Evolutionary conservation across 169 alveolate species (phyloP).

Genomic region (Eimeria mitis): DNA sequence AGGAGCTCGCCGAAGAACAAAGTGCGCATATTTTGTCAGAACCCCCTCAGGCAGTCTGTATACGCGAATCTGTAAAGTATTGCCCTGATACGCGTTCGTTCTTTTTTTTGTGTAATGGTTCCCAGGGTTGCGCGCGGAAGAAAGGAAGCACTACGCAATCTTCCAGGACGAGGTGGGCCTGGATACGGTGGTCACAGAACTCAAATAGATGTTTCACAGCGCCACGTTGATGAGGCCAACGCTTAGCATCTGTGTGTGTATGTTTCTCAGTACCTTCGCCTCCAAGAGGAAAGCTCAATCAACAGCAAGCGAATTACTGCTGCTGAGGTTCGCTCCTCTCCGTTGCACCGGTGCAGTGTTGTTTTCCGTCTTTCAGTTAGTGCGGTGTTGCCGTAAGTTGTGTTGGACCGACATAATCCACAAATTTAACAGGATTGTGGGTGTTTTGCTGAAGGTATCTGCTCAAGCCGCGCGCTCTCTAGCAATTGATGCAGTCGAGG

Average conservation of each 20-base stretch:
- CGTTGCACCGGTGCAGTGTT: neutral
- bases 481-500: slow-evolving; percentile 47
- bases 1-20: slow-evolving; percentile 51
- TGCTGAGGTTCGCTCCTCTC: slow-evolving; percentile 58
- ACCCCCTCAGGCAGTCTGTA: neutral
- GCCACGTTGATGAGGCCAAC: neutral
- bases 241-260: neutral
- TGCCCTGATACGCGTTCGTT: neutral
- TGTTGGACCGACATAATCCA: neutral
- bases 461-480: slow-evolving; percentile 53
- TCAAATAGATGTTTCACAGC: neutral
- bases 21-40: slow-evolving; percentile 2
- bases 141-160: slow-evolving; percentile 30
- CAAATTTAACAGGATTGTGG: neutral
- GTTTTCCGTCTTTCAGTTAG: neutral
- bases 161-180: slow-evolving; percentile 61
- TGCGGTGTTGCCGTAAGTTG: neutral
- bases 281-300: slow-evolving; percentile 56
- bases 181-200: neutral
- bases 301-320: slow-evolving; percentile 61
- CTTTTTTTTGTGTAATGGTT: neutral
- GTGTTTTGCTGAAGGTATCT: slow-evolving; percentile 14
- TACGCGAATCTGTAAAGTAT: neutral
- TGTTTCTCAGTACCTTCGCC: slow-evolving; percentile 66
- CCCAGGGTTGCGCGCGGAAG: slow-evolving; percentile 57